A percentile compares a stretch with the other conserved stretches of the same genome.
Conservation (phyloP, 176 grass and related monocot genomes). For the Oryza glumipatula region DNA sequence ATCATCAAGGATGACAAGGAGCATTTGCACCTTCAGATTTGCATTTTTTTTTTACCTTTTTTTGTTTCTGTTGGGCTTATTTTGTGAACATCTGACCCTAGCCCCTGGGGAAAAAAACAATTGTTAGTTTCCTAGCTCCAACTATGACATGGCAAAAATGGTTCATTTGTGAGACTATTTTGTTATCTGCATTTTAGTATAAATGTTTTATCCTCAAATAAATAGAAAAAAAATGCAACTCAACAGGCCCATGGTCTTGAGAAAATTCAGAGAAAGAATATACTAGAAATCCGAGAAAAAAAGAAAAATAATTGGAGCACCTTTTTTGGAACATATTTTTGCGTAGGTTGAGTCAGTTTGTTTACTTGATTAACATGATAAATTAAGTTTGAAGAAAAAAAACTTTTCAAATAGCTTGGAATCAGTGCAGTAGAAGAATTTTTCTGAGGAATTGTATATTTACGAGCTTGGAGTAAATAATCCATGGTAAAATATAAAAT, state of each 20-base stretch:
- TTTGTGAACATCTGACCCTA: not conserved
- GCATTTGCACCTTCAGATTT: not conserved
- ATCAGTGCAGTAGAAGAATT: too few relatives aligned
- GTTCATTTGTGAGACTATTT: not conserved
- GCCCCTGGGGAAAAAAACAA: not conserved
- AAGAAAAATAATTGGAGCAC: not conserved
- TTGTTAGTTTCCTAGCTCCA: not conserved
- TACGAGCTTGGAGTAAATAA: too few relatives aligned
- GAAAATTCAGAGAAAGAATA: not conserved
- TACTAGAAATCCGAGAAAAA: not conserved
- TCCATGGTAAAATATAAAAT: too few relatives aligned
- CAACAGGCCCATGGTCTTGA: not conserved
- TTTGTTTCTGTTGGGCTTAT: not conserved
- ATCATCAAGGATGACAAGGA: too few relatives aligned
- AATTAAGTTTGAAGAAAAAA: too few relatives aligned
- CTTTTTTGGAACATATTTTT: too few relatives aligned
- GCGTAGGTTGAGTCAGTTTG: too few relatives aligned
- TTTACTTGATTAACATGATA: too few relatives aligned
- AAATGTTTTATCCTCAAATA: not conserved
- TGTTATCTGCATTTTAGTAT: too few relatives aligned
- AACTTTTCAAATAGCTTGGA: too few relatives aligned
- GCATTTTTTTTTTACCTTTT: not conserved
- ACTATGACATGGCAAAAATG: not conserved
- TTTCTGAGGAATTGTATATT: too few relatives aligned
- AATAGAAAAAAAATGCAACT: not conserved